Base-by-base conservation (phyloP, 305 asterid genomes). In the Coffea humblotiana region DNA sequence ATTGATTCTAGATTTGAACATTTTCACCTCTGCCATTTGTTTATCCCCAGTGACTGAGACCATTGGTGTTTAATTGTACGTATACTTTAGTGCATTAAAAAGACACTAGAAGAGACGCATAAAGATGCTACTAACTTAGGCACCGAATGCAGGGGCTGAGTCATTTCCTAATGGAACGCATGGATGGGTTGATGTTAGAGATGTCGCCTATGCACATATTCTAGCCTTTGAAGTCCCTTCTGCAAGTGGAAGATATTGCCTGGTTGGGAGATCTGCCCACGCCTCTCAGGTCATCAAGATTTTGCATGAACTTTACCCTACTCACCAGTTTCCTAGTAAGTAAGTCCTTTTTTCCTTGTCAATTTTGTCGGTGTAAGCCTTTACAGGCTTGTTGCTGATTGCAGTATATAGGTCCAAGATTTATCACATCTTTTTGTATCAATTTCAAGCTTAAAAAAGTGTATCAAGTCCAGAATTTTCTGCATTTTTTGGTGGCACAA, bases 111-210 rank as follows among this genome's bases (percentile, higher is more conserved):
- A 18, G 18, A 43, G n/a, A 18, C 15, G 29, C 37, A n/a, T 11
- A 3, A 32, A 11, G 25, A 43, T 25, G 29, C 13, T 66, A 29
- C 4, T 29, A 45, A 66, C 52, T 74, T 19, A 0, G 23, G 27
- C 19, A 10, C 9, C 2, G 51, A 29, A 54, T 66, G 69, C 74
- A 84, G 87, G 83, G n/a, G 72, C 52, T 40, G 80, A 75, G 45
- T 43, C 74, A 52, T 74, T 49, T 40, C 75, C 79, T 35, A 27
- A 54, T 60, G 72, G 75, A 37, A 3, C 2, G 21, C 69, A 76
- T 67, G 27, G 74, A n/a, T 77, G 56, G 4, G 93, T 88, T 1
- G 90, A 90, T 83, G 88, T 86, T 71, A 86, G 88, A 82, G 93
- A 90, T 81, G 89, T 85, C 29, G 90, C 85, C 4, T 2, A 27